phyloP scores from a whole-genome alignment of 768 basidiomycete species.

The Suillus lakei region DNA sequence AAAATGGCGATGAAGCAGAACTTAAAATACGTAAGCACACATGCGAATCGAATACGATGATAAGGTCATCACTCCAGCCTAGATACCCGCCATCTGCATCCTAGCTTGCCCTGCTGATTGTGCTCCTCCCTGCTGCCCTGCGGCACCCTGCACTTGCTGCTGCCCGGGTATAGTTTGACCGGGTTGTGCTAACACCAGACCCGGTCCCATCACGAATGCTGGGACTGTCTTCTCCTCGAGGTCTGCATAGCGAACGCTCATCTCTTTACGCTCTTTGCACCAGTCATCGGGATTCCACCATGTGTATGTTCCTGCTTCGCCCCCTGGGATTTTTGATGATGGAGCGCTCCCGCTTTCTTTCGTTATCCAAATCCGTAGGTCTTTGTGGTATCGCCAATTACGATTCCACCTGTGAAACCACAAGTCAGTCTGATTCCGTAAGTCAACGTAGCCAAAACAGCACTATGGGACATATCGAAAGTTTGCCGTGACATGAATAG shows the following conservation, averaged over 20 bases:
- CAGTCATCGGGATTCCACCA: slow-evolving; percentile 87
- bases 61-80: slow-evolving; percentile 21
- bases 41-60: slow-evolving; percentile 19
- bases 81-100: slow-evolving; percentile 41
- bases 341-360: slow-evolving; percentile 83
- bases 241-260: slow-evolving; percentile 75
- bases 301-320: slow-evolving; percentile 89
- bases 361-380: slow-evolving; percentile 80
- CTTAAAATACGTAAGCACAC: slow-evolving; percentile 24
- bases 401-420: slow-evolving; percentile 72
- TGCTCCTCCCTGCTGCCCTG: slow-evolving; percentile 31
- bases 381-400: slow-evolving; percentile 97
- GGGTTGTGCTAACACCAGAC: slow-evolving; percentile 46
- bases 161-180: slow-evolving; percentile 41
- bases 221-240: slow-evolving; percentile 74
- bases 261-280: slow-evolving; percentile 78
- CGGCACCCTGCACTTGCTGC: slow-evolving; percentile 39
- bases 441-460: slow-evolving; percentile 1
- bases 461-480: not conserved
- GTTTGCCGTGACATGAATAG: slow-evolving; percentile 3
- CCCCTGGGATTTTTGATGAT: slow-evolving; percentile 76
- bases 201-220: slow-evolving; percentile 59
- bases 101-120: slow-evolving; percentile 35
- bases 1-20: slow-evolving; percentile 27
- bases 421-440: slow-evolving; percentile 12